Evolutionary conservation across 1,139 yeast species (phyloP).

Genomic region (Blastobotrys malaysiensis): DNA sequence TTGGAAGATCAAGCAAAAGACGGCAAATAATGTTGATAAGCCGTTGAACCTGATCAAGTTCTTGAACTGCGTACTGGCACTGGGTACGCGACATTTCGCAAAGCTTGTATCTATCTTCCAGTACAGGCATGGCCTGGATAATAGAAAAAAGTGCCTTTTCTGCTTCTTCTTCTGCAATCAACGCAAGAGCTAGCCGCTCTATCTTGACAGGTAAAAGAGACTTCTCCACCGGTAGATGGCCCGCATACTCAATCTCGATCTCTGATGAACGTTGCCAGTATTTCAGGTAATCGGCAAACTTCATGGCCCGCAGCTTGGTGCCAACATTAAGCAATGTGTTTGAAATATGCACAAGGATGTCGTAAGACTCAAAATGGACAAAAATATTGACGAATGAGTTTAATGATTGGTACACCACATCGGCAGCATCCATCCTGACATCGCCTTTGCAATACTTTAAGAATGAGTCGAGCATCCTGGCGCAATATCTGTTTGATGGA

Average conservation of each 20-base stretch:
- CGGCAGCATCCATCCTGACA: not conserved
- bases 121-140: slow-evolving; percentile 7
- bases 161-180: slow-evolving; percentile 7
- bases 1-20: slow-evolving; percentile 5
- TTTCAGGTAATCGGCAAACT: slow-evolving; percentile 8
- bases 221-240: slow-evolving; percentile 6
- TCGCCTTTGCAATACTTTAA: slow-evolving; percentile 2
- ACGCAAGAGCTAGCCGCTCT: slow-evolving; percentile 15
- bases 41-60: slow-evolving; percentile 2
- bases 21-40: slow-evolving; percentile 7
- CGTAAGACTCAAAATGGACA: slow-evolving; percentile 8
- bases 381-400: slow-evolving; percentile 5
- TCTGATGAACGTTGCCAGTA: slow-evolving; percentile 19
- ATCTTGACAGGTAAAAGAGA: slow-evolving; percentile 13
- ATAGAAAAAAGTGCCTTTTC: slow-evolving; percentile 11
- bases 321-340: slow-evolving; percentile 19
- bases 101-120: not conserved
- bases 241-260: slow-evolving; percentile 15
- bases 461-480: slow-evolving; percentile 11
- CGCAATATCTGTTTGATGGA: slow-evolving; percentile 8
- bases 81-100: not conserved
- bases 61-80: not conserved
- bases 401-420: not conserved
- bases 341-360: slow-evolving; percentile 16
- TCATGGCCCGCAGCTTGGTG: slow-evolving; percentile 11